These are phyloP conservation scores for Salix exigua DNA, from an alignment of 345 rosid genomes.

Conservation along the genomic window DNA sequence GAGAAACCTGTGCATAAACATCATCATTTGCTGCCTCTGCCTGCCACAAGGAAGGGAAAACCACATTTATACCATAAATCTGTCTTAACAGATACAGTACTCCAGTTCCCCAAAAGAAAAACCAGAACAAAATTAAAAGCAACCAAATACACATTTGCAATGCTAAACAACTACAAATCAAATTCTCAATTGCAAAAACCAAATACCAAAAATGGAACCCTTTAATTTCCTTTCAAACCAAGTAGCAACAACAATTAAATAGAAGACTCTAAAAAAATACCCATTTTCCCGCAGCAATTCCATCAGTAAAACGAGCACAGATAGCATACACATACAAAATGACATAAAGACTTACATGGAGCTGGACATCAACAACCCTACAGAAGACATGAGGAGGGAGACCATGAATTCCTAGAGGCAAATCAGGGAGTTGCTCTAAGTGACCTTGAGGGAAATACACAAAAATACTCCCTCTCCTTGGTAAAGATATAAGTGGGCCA, in stretches of 20 bases:
- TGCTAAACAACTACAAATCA: neutral
- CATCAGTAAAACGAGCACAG: neutral
- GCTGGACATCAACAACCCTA: constrained; percentile 92
- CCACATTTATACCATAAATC: constrained; percentile 13
- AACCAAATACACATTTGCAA: neutral
- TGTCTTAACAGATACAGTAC: neutral
- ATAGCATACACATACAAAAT: neutral
- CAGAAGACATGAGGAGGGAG: constrained; percentile 79
- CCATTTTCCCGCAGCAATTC: neutral
- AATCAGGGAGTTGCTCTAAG: constrained; percentile 73
- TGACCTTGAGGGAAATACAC: constrained; percentile 96
- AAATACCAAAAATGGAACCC: neutral
- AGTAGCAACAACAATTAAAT: neutral
- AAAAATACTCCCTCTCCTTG: constrained; percentile 73
- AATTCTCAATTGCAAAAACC: constrained; percentile 1
- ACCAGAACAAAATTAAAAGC: neutral
- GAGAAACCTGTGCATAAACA: constrained; percentile 86
- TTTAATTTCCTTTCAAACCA: neutral
- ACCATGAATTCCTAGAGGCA: constrained; percentile 55
- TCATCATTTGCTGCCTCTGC: constrained; percentile 92
- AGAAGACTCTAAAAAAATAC: neutral
- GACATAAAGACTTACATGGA: constrained; percentile 52
- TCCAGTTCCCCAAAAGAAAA: neutral
- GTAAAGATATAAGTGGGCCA: constrained; percentile 91
- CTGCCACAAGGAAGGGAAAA: constrained; percentile 32